Evolutionary conservation across 352 stramenopile genomes (phyloP), one percentile per base, ranked within the genome.

Genomic region (Phytophthora syringae): DNA sequence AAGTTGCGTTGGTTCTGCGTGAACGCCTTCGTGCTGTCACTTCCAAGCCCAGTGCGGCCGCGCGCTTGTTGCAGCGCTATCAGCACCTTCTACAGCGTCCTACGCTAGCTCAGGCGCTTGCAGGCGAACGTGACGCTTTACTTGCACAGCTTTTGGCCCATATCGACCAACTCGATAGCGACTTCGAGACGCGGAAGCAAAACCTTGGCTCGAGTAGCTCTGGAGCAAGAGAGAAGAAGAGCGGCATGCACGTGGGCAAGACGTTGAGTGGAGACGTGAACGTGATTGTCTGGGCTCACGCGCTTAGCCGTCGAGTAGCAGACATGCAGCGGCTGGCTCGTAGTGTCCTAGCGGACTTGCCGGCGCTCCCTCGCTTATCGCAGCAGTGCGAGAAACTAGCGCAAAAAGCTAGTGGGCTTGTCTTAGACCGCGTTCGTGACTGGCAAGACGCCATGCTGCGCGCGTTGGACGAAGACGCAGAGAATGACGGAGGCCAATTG

Each of bases 21-120:
- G 82, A 94, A 49, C 80, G 88, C 43, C 84, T 94, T 52, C 74
- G 84, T 20, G 66, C 74, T 2, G 77, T 94, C 7, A 70, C 80
- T 6, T 77, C 65, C 25, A 84, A 91, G 28, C 66, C 86, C 40
- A 84, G 87, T 66, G 74, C 76, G 18, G 77, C 87, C 1, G 80
- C 98, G 16, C 80, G 84, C 1, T 74, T 97, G 25, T 76, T 98
- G 16, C 89, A 93, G 59, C 89, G 89, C 21, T 98, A 96, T 54
- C 72, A 79, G 12, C 83, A 96, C 25, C 60, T 97, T n/a, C 60
- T 98, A 5, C 78, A 82, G 39, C 81, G 94, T 1, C 78, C 87
- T 18, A 79, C 80, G n/a, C 78, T 98, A 10, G 67, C 78, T n/a
- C 79, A 84, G 45, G 72, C 84, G 0, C 82, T 98, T 28, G 71